These are phyloP conservation scores for Talaromyces adpressus DNA, from an alignment of 495 filamentous ascomycete species.

Conservation along the genomic window DNA sequence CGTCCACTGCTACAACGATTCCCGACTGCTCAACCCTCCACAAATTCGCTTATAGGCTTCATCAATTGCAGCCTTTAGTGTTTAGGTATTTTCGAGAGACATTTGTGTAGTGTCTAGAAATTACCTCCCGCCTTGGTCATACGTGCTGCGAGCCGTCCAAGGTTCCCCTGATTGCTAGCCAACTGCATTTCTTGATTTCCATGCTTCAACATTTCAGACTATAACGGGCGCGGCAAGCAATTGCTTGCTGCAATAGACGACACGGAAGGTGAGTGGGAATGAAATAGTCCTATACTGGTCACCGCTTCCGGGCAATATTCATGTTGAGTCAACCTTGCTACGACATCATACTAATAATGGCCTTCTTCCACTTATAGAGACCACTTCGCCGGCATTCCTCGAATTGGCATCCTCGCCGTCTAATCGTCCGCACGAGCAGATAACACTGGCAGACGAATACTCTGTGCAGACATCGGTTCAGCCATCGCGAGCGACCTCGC, in stretches of 20 bases:
- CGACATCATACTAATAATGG: constrained; percentile 6
- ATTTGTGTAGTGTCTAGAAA: background rate
- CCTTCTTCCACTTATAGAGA: constrained; percentile 25
- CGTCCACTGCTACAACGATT: background rate
- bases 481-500: constrained; percentile 25
- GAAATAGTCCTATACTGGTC: background rate
- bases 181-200: constrained; percentile 25
- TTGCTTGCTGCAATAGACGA: constrained; percentile 49
- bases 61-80: background rate
- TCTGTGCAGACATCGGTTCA: background rate
- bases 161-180: constrained; percentile 1
- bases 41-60: background rate
- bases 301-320: background rate
- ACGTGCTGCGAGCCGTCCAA: background rate
- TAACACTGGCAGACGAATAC: constrained; percentile 25
- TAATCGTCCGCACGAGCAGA: constrained; percentile 24
- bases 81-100: background rate
- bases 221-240: constrained; percentile 48
- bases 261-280: constrained; percentile 37
- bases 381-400: constrained; percentile 34
- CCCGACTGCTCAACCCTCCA: background rate
- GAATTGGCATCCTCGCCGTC: constrained; percentile 34
- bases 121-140: constrained; percentile 2
- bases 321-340: background rate
- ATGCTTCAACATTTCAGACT: constrained; percentile 47